phyloP scores from a whole-genome alignment of 108 stramenopile genomes.

The Pseudonitzschia delicatissima region DNA sequence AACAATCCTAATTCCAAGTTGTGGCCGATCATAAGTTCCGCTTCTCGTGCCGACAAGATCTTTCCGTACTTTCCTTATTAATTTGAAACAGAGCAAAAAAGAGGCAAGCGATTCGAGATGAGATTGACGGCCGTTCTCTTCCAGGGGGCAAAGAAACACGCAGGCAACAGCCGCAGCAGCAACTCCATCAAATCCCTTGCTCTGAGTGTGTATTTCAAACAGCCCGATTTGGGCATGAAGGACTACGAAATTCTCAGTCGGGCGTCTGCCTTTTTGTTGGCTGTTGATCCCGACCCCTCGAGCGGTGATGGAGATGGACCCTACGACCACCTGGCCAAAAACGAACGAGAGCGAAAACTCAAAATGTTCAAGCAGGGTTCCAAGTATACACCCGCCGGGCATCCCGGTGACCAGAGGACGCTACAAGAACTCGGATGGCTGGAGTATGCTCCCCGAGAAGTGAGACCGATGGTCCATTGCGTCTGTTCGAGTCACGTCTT shows the following conservation, averaged over 20 bases:
- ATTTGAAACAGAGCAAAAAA: too few species aligned
- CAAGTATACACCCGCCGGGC: constrained; percentile 52
- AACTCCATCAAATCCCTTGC: constrained; percentile 51
- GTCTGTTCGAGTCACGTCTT: constrained; percentile 78
- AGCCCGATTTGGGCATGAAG: constrained; percentile 82
- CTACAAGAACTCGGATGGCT: constrained; percentile 73
- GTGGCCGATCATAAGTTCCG: too few species aligned
- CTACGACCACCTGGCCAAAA: constrained; percentile 40
- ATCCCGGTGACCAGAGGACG: constrained; percentile 41
- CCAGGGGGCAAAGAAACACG: not conserved
- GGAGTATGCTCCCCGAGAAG: constrained; percentile 70
- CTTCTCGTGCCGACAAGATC: too few species aligned
- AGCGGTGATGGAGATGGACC: constrained; percentile 12
- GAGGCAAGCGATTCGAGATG: too few species aligned
- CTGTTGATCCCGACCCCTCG: constrained; percentile 58
- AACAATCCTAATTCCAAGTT: too few species aligned
- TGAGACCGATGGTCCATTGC: constrained; percentile 72
- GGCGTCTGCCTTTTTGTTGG: constrained; percentile 71
- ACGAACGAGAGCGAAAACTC: constrained; percentile 47
- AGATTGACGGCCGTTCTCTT: not conserved
- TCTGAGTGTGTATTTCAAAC: constrained; percentile 78
- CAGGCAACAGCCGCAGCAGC: not conserved
- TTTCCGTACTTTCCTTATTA: too few species aligned
- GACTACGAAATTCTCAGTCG: constrained; percentile 84
- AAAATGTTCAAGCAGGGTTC: constrained; percentile 46